Evolutionary conservation across 2,329 filamentous ascomycete genomes (phyloP).

Genomic region (Cladosporium phlei): DNA sequence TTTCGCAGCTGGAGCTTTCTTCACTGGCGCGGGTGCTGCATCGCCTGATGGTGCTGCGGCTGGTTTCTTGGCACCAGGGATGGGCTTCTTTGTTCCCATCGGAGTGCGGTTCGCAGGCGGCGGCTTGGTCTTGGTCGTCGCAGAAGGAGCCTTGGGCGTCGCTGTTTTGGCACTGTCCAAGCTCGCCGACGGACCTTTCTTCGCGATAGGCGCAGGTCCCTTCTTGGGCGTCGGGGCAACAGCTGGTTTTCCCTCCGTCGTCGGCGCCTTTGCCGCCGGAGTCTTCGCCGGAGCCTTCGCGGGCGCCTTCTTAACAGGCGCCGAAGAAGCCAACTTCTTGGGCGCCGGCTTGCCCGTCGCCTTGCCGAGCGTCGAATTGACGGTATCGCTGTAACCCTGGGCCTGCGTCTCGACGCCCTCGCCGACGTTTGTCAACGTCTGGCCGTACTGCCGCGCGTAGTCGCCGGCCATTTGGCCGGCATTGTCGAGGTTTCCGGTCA

Average conservation of each 20-base stretch:
- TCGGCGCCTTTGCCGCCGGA: not conserved
- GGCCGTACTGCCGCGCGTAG: conserved; percentile 14
- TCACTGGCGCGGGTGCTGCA: conserved; percentile 13
- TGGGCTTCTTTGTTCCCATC: conserved; percentile 8
- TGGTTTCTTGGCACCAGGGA: conserved; percentile 10
- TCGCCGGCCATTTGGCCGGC: conserved; percentile 15
- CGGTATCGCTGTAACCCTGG: conserved; percentile 15
- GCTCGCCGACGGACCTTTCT: not conserved
- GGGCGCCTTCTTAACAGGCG: conserved; percentile 5
- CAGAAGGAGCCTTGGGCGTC: too few relatives aligned
- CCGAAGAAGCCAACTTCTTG: conserved; percentile 10
- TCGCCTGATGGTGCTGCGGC: not conserved
- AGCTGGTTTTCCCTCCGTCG: not conserved
- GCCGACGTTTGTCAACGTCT: conserved; percentile 13
- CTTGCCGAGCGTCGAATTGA: conserved; percentile 8
- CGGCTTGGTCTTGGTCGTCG: conserved; percentile 3
- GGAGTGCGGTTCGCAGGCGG: conserved; percentile 8
- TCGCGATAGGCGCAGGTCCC: not conserved
- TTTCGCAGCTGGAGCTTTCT: conserved; percentile 6
- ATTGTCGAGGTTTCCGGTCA: conserved; percentile 17
- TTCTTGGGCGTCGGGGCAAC: conserved; percentile 2
- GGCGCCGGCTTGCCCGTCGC: conserved; percentile 13
- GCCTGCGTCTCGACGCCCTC: conserved; percentile 14
- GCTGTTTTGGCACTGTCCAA: not conserved
- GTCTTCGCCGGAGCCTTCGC: not conserved